Percentiles rank a stretch among this genome's conserved stretches.
Evolutionary conservation across 345 rosid species (phyloP).

Genomic region (Clausena lansium): DNA sequence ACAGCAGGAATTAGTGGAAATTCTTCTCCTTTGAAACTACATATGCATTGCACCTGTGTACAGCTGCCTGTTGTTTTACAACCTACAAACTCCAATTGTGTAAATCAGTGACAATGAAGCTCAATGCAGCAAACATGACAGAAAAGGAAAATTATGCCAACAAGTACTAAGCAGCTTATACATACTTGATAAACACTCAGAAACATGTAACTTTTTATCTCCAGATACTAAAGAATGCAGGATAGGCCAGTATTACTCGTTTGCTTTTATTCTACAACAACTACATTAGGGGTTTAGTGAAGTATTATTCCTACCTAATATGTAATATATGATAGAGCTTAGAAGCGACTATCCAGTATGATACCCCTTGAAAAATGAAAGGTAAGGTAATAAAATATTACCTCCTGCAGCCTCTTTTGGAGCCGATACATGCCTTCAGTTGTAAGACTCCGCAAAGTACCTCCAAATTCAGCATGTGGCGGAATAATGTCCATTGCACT

Average conservation of each 20-base stretch:
- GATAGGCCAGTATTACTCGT: background rate
- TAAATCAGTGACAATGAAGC: background rate
- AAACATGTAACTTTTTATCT: too few species aligned
- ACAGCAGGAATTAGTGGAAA: conserved; percentile 59
- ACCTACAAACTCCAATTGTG: conserved; percentile 38
- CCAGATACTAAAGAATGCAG: too few species aligned
- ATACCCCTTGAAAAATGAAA: background rate
- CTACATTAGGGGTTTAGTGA: too few species aligned
- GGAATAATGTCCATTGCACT: conserved; percentile 52
- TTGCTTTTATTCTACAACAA: background rate
- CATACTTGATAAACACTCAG: too few species aligned
- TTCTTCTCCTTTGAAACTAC: conserved; percentile 40
- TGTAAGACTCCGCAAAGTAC: conserved; percentile 82
- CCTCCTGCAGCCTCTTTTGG: conserved; percentile 62
- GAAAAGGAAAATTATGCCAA: too few species aligned
- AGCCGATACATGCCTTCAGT: conserved; percentile 63
- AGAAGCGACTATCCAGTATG: background rate
- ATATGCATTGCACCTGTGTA: conserved; percentile 54
- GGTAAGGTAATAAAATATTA: conserved; percentile 10
- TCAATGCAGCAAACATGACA: too few species aligned
- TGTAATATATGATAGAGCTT: too few species aligned
- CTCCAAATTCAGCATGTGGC: conserved; percentile 67
- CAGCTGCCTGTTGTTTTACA: conserved; percentile 58
- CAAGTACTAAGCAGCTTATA: too few species aligned
- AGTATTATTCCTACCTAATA: too few species aligned